phyloP scores from a whole-genome alignment of 202 grass and related monocot genomes.

The Schoenoplectus triqueter region DNA sequence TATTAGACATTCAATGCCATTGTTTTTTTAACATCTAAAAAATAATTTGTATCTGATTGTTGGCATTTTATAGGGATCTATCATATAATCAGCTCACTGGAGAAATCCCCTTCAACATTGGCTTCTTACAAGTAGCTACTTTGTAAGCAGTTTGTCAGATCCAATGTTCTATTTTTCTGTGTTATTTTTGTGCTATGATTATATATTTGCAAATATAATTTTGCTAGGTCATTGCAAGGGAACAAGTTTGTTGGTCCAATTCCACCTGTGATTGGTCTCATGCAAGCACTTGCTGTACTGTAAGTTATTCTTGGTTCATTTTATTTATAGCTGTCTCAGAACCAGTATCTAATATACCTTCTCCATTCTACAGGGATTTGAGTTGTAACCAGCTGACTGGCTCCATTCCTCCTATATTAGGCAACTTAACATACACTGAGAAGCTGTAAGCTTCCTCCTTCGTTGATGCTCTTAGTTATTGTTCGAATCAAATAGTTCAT shows the following conservation, averaged over 20 bases:
- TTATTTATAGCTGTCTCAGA: background rate
- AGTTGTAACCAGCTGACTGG: slow-evolving; percentile 78
- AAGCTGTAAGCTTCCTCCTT: slow-evolving; percentile 72
- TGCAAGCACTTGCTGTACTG: slow-evolving; percentile 93
- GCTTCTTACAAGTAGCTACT: slow-evolving; percentile 92
- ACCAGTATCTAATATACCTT: background rate
- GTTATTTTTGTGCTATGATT: background rate
- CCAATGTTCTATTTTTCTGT: background rate
- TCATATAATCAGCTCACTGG: slow-evolving; percentile 80
- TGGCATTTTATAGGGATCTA: slow-evolving; percentile 62
- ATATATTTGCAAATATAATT: slow-evolving; percentile 23
- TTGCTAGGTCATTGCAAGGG: slow-evolving; percentile 81
- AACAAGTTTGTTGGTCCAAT: slow-evolving; percentile 84
- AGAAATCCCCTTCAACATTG: slow-evolving; percentile 93
- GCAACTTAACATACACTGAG: slow-evolving; percentile 93
- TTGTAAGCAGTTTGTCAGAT: slow-evolving; percentile 51
- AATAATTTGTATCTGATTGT: slow-evolving; percentile 7
- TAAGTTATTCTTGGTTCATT: slow-evolving; percentile 50
- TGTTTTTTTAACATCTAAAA: background rate
- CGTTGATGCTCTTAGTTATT: slow-evolving; percentile 28
- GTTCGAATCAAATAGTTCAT: slow-evolving; percentile 24
- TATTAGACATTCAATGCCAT: slow-evolving; percentile 30
- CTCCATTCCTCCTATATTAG: slow-evolving; percentile 79
- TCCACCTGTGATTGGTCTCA: slow-evolving; percentile 88
- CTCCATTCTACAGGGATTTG: slow-evolving; percentile 66